Evolutionary conservation across 768 basidiomycete species (phyloP).

Genomic region (Pleurotus cornucopiae): DNA sequence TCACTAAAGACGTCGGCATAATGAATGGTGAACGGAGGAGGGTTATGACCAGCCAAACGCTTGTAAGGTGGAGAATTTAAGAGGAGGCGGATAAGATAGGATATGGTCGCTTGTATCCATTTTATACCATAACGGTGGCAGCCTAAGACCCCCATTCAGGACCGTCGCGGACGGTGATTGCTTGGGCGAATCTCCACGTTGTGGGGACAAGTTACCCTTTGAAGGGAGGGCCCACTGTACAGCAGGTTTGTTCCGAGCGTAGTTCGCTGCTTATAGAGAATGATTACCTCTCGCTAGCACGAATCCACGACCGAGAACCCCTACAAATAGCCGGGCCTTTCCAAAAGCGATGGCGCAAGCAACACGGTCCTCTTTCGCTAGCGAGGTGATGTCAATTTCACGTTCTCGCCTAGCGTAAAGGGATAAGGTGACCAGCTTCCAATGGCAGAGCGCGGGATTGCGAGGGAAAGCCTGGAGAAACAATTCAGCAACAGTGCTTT

Average conservation of each 20-base stretch:
- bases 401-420: background rate
- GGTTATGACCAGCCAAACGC: background rate
- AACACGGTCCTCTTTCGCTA: background rate
- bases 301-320: background rate
- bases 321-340: background rate
- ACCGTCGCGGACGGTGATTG: background rate
- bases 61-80: background rate
- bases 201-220: background rate
- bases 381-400: background rate
- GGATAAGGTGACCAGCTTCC: background rate
- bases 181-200: background rate
- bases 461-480: background rate
- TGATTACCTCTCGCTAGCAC: background rate
- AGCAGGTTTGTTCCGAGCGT: background rate
- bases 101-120: background rate
- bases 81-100: background rate
- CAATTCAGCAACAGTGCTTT: background rate
- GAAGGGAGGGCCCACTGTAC: background rate
- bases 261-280: background rate
- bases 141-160: constrained; percentile 5
- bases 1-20: constrained; percentile 21
- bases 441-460: background rate
- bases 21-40: background rate
- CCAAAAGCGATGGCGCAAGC: constrained; percentile 2
- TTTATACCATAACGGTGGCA: background rate